A percentile compares a stretch with the other conserved stretches of the same genome.
Evolutionary conservation across 2,329 filamentous ascomycete genomes (phyloP).

Genomic region (Trichoderma oligosporum): DNA sequence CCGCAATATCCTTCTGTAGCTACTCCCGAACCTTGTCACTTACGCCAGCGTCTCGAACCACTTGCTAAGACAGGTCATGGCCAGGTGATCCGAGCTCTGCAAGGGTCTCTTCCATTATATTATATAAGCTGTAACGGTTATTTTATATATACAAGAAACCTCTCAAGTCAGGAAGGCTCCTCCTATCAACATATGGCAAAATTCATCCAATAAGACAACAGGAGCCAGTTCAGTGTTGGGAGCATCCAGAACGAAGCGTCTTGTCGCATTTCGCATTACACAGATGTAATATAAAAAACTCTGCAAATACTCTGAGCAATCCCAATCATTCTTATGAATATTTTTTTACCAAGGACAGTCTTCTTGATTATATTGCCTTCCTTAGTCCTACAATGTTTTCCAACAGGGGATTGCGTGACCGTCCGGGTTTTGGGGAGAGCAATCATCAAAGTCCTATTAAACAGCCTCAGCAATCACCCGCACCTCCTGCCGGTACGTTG

Average conservation of each 20-base stretch:
- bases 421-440: neutral
- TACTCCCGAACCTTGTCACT: constrained; percentile 59
- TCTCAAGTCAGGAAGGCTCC: neutral
- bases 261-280: neutral
- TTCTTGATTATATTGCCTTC: no score
- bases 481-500: constrained; percentile 26
- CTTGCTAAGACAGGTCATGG: neutral
- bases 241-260: neutral
- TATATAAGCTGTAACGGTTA: no score
- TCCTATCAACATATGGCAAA: neutral
- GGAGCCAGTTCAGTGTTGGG: no score
- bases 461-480: constrained; percentile 9
- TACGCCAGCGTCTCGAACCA: constrained; percentile 52
- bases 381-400: neutral
- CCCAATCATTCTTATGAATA: no score
- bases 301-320: no score
- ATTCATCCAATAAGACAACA: neutral
- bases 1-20: constrained; percentile 48
- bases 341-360: no score
- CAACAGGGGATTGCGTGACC: neutral
- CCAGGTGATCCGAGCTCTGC: neutral
- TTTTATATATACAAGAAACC: neutral
- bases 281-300: no score
- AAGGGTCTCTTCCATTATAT: constrained; percentile 15
- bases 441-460: neutral